Base-by-base conservation (phyloP, 2,329 filamentous ascomycete species). In the Chrysoporthe puriensis region DNA sequence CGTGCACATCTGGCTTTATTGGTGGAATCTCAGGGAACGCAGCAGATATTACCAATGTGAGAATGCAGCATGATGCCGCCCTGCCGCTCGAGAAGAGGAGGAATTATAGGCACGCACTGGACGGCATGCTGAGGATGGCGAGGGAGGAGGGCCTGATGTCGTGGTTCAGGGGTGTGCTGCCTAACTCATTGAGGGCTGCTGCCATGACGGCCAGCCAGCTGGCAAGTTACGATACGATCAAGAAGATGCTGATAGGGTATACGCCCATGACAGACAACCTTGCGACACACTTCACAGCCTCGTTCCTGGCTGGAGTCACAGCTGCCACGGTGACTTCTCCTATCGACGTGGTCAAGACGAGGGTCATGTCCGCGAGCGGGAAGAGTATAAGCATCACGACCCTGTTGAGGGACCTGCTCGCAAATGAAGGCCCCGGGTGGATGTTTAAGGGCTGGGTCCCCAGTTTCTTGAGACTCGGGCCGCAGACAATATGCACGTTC, bases 1-100 rank as follows among this genome's bases (percentile, higher is more conserved):
- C 95, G 64, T 91, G 89, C 34, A 81, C 88, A 40, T 95, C 96
- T 8, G 96, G 96, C 63, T 92, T 97, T 76, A 80, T 96, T 2
- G 96, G 96, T 70, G 96, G 96, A 62, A 82, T 98, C 59, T 92
- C 91, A 6, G 96, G 96, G 72, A 99, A 98, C 81, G 94, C 94
- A 2, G 95, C 94, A 72, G 96, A 99, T 78, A 94, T 99, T 44
- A 85, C 97, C 75, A 99, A 99, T 80, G 96, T 99, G 62, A 93
- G 96, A 72, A 99, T 99, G 96, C 96, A 99, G 81, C 93, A 97
- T 80, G 96, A 90, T 75, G 90, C 92, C 2, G 89, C 93, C 0
- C 87, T 97, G 1, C 91, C 94, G 0, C 75, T 81, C 0, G 85
- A 85, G 5, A 83, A 96, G 75, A 89, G 93, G 60, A 88, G 95